These are phyloP conservation scores for Tricholoma bakamatsutake DNA, from an alignment of 768 basidiomycete genomes.

Conservation along the genomic window DNA sequence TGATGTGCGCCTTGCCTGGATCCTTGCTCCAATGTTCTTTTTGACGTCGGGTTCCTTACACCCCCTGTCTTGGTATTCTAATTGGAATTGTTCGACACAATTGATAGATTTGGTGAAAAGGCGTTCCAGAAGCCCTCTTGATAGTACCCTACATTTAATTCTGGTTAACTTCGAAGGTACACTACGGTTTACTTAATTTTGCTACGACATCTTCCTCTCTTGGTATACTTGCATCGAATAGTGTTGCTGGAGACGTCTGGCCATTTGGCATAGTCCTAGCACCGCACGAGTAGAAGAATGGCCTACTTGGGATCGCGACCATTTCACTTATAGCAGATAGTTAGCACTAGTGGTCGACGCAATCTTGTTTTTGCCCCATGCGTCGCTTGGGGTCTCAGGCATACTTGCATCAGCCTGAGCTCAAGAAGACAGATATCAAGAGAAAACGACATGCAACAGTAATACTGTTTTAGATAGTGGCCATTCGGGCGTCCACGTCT, in stretches of 20 bases:
- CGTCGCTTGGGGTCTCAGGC: too few relatives aligned
- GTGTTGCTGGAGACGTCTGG: too few relatives aligned
- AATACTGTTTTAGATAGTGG: not conserved
- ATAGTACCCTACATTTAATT: not conserved
- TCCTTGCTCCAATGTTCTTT: not conserved
- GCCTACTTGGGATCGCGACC: too few relatives aligned
- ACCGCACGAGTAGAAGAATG: too few relatives aligned
- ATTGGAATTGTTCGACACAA: not conserved
- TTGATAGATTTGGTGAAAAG: not conserved
- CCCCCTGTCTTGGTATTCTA: not conserved
- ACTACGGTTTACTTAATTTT: not conserved
- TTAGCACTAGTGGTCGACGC: too few relatives aligned
- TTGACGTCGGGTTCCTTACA: not conserved
- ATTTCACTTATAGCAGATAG: too few relatives aligned
- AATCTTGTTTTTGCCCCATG: too few relatives aligned
- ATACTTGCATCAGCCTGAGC: too few relatives aligned
- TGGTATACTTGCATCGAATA: too few relatives aligned
- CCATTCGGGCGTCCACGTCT: conserved; percentile 33
- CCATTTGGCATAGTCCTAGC: too few relatives aligned
- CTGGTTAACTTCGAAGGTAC: not conserved
- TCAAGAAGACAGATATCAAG: too few relatives aligned
- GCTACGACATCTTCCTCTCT: not conserved
- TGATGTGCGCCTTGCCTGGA: not conserved
- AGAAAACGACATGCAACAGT: too few relatives aligned
- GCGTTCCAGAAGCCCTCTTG: not conserved